A percentile compares a stretch with the other conserved stretches of the same genome.
Evolutionary conservation across 495 filamentous ascomycete species (phyloP).

Genomic region (Penicillium cataractarum): DNA sequence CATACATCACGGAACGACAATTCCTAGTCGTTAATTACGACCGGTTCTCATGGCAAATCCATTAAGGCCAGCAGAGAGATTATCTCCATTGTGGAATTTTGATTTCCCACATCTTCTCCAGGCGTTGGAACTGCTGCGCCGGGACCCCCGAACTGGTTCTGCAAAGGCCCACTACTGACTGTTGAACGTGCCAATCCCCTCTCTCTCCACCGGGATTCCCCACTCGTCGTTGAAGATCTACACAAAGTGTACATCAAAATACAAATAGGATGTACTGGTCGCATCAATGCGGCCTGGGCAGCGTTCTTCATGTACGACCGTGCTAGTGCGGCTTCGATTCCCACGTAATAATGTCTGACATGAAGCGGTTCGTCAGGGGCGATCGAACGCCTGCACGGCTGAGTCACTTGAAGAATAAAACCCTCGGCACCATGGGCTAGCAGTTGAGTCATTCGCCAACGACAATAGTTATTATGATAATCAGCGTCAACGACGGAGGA

Average conservation of each 20-base stretch:
- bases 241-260: neutral
- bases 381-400: neutral
- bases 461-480: neutral
- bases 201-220: conserved; percentile 4
- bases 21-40: no score
- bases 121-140: neutral
- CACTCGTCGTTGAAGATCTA: conserved; percentile 6
- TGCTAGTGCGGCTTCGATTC: neutral
- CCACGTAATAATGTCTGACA: conserved; percentile 1
- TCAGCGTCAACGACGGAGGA: neutral
- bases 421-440: neutral
- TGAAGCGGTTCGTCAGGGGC: neutral
- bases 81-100: neutral
- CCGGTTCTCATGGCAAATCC: no score
- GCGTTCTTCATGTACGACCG: neutral
- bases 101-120: neutral
- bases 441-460: neutral
- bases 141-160: neutral
- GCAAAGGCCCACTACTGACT: conserved; percentile 5
- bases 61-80: neutral
- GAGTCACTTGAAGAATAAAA: neutral
- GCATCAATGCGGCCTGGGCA: neutral
- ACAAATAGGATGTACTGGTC: neutral
- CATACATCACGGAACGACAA: neutral
- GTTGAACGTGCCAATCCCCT: conserved; percentile 7